phyloP scores from a whole-genome alignment of 2,329 filamentous ascomycete species.

The Alternaria sp. region DNA sequence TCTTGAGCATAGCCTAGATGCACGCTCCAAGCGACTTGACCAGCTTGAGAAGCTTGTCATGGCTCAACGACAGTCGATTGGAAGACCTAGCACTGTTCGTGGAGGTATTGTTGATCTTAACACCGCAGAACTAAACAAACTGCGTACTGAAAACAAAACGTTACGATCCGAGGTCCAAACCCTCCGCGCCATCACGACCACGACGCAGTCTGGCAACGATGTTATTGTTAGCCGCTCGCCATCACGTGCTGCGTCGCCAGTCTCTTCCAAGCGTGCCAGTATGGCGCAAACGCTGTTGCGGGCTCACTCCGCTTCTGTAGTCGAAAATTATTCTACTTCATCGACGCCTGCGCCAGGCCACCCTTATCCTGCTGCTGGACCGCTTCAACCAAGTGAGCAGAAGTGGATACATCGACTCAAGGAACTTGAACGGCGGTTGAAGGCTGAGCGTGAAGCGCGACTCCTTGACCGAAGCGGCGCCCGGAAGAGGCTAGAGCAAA shows the following conservation, averaged over 20 bases:
- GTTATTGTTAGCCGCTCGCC: slow-evolving; percentile 37
- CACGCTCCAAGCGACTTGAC: slow-evolving; percentile 85
- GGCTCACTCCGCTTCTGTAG: slow-evolving; percentile 62
- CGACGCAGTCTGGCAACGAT: slow-evolving; percentile 35
- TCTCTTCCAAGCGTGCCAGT: slow-evolving; percentile 53
- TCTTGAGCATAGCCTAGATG: slow-evolving; percentile 81
- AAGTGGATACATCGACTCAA: slow-evolving; percentile 86
- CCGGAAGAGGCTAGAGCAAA: slow-evolving; percentile 78
- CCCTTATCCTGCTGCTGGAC: slow-evolving; percentile 47
- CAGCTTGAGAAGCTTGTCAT: slow-evolving; percentile 80
- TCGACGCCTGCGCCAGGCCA: slow-evolving; percentile 32
- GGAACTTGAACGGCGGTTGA: slow-evolving; percentile 87
- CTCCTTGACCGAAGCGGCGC: slow-evolving; percentile 86
- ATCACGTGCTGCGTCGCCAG: slow-evolving; percentile 41
- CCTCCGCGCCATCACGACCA: slow-evolving; percentile 59
- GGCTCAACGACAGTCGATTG: slow-evolving; percentile 49
- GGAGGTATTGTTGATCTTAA: slow-evolving; percentile 52
- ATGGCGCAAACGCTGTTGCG: slow-evolving; percentile 63
- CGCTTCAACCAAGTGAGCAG: slow-evolving; percentile 66
- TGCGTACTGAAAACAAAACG: slow-evolving; percentile 68
- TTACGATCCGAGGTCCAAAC: slow-evolving; percentile 72
- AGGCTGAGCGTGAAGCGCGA: slow-evolving; percentile 87
- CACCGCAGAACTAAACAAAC: slow-evolving; percentile 64
- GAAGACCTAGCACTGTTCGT: slow-evolving; percentile 51
- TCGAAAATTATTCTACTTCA: slow-evolving; percentile 53